These are phyloP conservation scores for Zalaria sp. DNA, from an alignment of 2,329 filamentous ascomycete species.

Conservation along the genomic window DNA sequence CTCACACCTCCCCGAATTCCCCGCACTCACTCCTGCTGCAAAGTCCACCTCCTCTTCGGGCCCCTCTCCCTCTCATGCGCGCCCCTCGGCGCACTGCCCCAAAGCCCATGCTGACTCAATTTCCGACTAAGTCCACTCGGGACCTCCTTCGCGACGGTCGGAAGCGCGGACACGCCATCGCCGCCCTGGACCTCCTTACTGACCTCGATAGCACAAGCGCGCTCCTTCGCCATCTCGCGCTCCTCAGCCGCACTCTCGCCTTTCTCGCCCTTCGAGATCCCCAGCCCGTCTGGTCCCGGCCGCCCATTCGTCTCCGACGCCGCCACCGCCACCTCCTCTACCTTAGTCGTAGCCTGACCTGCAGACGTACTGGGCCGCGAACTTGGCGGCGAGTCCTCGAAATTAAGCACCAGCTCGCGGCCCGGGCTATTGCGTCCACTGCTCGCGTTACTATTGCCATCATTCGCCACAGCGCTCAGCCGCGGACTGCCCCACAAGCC, in stretches of 20 bases:
- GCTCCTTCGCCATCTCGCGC: slow-evolving; percentile 5
- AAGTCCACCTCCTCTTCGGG: slow-evolving; percentile 30
- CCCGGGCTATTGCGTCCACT: slow-evolving; percentile 11
- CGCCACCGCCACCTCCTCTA: no score
- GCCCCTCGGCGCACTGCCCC: slow-evolving; percentile 24
- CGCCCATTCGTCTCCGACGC: no score
- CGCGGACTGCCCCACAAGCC: neutral
- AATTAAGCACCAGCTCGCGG: slow-evolving; percentile 20
- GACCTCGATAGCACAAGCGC: neutral
- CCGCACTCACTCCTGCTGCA: slow-evolving; percentile 14
- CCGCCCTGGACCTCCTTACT: no score
- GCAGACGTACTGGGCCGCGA: slow-evolving; percentile 5
- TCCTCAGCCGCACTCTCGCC: slow-evolving; percentile 9
- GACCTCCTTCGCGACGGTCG: slow-evolving; percentile 14
- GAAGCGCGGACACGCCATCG: slow-evolving; percentile 1
- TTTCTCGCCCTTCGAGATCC: neutral
- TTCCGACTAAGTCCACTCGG: slow-evolving; percentile 8
- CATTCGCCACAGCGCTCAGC: neutral
- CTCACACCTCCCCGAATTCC: no score
- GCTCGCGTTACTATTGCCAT: neutral
- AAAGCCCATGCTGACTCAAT: slow-evolving; percentile 25
- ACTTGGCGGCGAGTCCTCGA: slow-evolving; percentile 16
- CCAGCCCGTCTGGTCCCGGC: neutral
- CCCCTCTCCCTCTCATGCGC: slow-evolving; percentile 20
- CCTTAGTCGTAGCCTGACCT: neutral